Percentiles rank a stretch among this genome's conserved stretches.
Conservation (phyloP, 176 grass and related monocot species). For the Triticum timopheevii region DNA sequence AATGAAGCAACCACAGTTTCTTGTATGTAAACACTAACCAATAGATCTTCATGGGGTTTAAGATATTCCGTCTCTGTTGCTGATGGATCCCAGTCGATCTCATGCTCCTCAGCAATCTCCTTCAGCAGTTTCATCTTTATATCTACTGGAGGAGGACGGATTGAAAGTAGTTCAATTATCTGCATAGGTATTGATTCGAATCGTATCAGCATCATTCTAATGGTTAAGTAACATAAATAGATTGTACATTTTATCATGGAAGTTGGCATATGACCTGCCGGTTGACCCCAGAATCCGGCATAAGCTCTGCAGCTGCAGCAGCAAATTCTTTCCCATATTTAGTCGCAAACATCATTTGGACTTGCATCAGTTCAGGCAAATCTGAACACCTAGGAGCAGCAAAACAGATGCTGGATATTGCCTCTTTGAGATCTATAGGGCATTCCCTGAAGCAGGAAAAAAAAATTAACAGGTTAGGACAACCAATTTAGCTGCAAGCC, state of each 20-base stretch:
- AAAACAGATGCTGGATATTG: conserved; percentile 97
- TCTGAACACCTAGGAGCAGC: conserved; percentile 94
- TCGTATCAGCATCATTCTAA: conserved; percentile 5
- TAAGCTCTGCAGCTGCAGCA: conserved; percentile 68
- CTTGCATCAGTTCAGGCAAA: conserved; percentile 82
- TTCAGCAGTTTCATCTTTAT: conserved; percentile 89
- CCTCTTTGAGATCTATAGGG: conserved; percentile 99
- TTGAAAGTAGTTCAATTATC: conserved; percentile 96
- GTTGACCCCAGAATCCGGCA: conserved; percentile 95
- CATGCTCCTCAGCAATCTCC: conserved; percentile 96
- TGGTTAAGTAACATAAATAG: conserved; percentile 9
- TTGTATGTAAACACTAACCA: conserved; percentile 52
- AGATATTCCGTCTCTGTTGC: conserved; percentile 76
- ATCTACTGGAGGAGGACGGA: conserved; percentile 76
- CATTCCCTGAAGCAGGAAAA: conserved; percentile 68
- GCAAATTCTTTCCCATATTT: conserved; percentile 99
- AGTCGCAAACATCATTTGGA: conserved; percentile 87
- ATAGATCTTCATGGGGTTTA: conserved; percentile 90
- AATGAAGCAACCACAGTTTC: neutral
- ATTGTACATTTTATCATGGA: neutral
- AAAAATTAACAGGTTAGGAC: neutral
- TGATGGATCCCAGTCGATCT: conserved; percentile 94
- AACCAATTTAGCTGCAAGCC: too few species aligned
- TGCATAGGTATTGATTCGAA: conserved; percentile 35
- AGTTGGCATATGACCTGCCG: conserved; percentile 67